Evolutionary conservation across 768 basidiomycete genomes (phyloP), one percentile per base, ranked within the genome.

Genomic region (Lyophyllum atratum): DNA sequence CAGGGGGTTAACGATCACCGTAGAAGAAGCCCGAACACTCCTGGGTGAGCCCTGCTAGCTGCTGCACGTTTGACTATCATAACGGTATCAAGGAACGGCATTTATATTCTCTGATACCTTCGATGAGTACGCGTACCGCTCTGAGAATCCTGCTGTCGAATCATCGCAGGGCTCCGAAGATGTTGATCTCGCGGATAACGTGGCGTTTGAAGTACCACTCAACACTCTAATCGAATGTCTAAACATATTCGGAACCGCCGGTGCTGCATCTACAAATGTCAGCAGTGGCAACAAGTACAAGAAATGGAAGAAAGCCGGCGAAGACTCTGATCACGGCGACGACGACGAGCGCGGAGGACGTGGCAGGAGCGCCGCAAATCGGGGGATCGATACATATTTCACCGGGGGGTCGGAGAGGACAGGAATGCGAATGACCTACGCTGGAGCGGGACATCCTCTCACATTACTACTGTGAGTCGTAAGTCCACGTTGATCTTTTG

Each of bases 221-320:
- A 83, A 85, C 68, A 88, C 87, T 3, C 74, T 98, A 49, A 82
- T 97, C 58, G 94, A 97, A 61, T 95, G 92, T 65, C 78, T 99
- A 29, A 95, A 96, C 65, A 88, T 98, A 54, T 98, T 95, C 65
- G 95, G 96, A 26, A 91, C 93, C 11, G 92, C 90, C 1, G 79
- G 82, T 12, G 70, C 77, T 37, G 66, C 72, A 29, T 66, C 69
- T 33, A 65, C 74, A 14, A 67, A 73, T 14, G 67, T 64, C 52
- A 59, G 29, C 52, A 56, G 48, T 25, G 62, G 61, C 57, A 68
- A 61, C 9, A 80, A 78, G 59, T 76, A 73, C 61, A 84, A 76
- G 66, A 77, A 74, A 54, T 84, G 82, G 80, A 76, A 73, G 53
- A 74, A 71, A 50, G 69, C 74, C 45, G 80, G 74, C 0, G 83